Evolutionary conservation across 2,329 filamentous ascomycete species (phyloP), one percentile per base, ranked within the genome.

Genomic region (Hysterium pulicare): DNA sequence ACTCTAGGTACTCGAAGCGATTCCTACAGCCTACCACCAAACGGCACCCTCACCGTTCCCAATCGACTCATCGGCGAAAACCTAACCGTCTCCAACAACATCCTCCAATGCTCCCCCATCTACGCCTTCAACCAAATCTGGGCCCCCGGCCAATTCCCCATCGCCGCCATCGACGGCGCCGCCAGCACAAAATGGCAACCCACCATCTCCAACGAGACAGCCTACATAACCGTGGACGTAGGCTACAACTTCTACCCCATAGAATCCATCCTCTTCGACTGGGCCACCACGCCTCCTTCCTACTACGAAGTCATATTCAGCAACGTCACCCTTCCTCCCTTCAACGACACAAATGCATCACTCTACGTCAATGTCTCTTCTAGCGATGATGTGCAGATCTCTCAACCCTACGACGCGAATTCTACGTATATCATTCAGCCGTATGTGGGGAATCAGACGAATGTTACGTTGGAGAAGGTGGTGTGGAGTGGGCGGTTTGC

Each of bases 151-250:
- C 85, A 88, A 61, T 86, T 87, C 66, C 83, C 84, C 1, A 71
- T 84, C 40, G 73, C 77, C 0, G 82, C 81, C 2, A 75, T 84
- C 38, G 84, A 87, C 53, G 84, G 84, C 40, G 81, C 81, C 2
- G 70, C 77, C 4, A 77, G 77, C 15, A 87, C 83, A 0, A 78
- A 78, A 50, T 87, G 83, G 83, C 82, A 86, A 54, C 82, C 83
- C 0, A 56, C 66, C 2, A 57, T 55, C 7, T 70, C 75, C 1
- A 77, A 78, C 38, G 65, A 62, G 0, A 69, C 74, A 4, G 71
- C 76, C 21, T 76, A 75, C 3, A 55, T 87, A 11, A 80, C 78
- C 1, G 73, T 87, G 33, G 70, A 78, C 19, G 68, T 82, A 2
- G 49, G 62, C 0, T 38, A 50, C 13, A 40, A 68, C 2, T 68